Percentiles rank a stretch among this genome's conserved stretches.
Evolutionary conservation across 768 basidiomycete genomes (phyloP).

Genomic region (Collybia sordida): DNA sequence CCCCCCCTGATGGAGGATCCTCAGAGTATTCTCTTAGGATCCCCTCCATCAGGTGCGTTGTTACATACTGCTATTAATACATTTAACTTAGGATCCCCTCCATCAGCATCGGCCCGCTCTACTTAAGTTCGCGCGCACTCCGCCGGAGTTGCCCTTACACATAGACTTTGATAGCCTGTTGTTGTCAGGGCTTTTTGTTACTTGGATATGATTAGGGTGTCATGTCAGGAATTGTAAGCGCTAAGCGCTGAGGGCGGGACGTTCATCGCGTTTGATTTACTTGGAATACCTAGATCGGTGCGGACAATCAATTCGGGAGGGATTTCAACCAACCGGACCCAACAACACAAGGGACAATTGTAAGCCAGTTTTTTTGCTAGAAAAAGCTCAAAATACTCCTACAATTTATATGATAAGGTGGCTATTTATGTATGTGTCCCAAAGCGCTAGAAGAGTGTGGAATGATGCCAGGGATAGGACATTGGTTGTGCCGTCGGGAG

Average conservation of each 20-base stretch:
- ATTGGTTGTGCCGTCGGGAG: constrained; percentile 39
- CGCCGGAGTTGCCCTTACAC: too few species aligned
- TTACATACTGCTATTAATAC: too few species aligned
- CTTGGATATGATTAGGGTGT: constrained; percentile 40
- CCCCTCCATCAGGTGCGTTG: too few species aligned
- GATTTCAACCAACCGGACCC: constrained; percentile 37
- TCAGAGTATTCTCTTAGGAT: too few species aligned
- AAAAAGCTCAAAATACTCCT: not conserved
- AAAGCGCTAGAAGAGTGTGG: not conserved
- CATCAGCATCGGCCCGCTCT: too few species aligned
- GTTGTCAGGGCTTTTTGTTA: constrained; percentile 39
- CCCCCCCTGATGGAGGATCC: too few species aligned
- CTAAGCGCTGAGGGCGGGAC: not conserved
- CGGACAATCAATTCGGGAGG: constrained; percentile 38
- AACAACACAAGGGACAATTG: constrained; percentile 37
- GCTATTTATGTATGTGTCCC: constrained; percentile 32
- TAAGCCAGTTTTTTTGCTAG: constrained; percentile 14
- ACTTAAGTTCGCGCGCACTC: too few species aligned
- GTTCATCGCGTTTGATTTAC: not conserved
- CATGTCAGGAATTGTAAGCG: constrained; percentile 38
- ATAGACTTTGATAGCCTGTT: constrained; percentile 26
- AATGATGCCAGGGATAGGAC: constrained; percentile 22
- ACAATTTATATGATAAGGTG: constrained; percentile 15
- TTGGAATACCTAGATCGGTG: constrained; percentile 28
- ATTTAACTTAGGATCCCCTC: too few species aligned